Evolutionary conservation across 192 early-diverging fungal species (phyloP), one percentile per base, ranked within the genome.

Genomic region (Coemansia aciculifera): DNA sequence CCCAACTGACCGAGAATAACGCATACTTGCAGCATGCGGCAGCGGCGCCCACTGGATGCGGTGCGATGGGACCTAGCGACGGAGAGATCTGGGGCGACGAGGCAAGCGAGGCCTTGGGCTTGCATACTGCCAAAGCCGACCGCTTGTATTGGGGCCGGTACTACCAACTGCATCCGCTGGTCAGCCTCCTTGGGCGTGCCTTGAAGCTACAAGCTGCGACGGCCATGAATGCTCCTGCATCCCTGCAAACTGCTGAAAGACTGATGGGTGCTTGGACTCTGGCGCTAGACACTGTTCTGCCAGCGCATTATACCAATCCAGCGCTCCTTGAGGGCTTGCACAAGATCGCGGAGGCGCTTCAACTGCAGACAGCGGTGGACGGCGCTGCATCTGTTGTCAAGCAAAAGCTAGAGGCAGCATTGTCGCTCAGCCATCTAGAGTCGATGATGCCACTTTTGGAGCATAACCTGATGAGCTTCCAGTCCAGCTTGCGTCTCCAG

Each of bases 401-500:
- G 56, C 63, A 57, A 17, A 51, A 64, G 61, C 15, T 72, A 2
- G 64, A 54, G 3, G 66, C 65, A 21, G 68, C 72, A 13, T 49
- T 82, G 40, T 77, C 75, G 21, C 48, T 60, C 15, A 43, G 62
- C 24, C 71, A 82, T 62, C 69, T 78, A 2, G 68, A 69, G 37
- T 27, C 19, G 1, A 7, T 73, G 21, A 51, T 79, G 65, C 70
- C 71, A 10, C 19, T 66, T 42, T 11, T 84, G 34, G 81, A 73
- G 61, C 19, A 46, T 71, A 84, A 84, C 54, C 66, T 84, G 27
- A 29, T 21, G 31, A 76, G 74, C 63, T 62, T 67, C 23, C 73
- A 84, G 43, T 60, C 54, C 8, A 85, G 80, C 15, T 79, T 94
- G 62, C 77, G 85, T 4, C 79, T 95, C 10, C 82, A 84, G 29